phyloP scores from a whole-genome alignment of 495 filamentous ascomycete species.

The Neurospora africana region DNA sequence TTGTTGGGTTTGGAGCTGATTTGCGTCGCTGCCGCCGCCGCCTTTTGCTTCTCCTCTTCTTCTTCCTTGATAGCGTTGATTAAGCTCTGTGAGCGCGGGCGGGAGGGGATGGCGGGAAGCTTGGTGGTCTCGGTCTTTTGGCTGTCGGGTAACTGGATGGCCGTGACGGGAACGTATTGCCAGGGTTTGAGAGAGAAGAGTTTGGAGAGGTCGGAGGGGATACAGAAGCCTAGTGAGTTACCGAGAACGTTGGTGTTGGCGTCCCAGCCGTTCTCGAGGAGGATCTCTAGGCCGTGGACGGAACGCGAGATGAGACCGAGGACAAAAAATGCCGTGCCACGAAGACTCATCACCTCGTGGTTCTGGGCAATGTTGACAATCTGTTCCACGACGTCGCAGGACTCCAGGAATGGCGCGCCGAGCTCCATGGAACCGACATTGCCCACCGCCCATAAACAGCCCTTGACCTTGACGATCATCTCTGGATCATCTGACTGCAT shows the following conservation, averaged over 20 bases:
- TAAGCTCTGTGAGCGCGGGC: slow-evolving; percentile 22
- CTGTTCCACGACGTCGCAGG: slow-evolving; percentile 70
- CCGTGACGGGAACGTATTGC: slow-evolving; percentile 33
- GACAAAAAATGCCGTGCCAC: slow-evolving; percentile 94
- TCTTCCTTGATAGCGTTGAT: slow-evolving; percentile 24
- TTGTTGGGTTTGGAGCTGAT: neutral
- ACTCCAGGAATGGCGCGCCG: slow-evolving; percentile 84
- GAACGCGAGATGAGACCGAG: slow-evolving; percentile 87
- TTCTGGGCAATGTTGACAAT: slow-evolving; percentile 79
- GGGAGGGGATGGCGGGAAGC: slow-evolving; percentile 21
- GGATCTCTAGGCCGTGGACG: slow-evolving; percentile 80
- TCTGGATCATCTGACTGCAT: slow-evolving; percentile 78
- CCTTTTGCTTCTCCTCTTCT: slow-evolving; percentile 15
- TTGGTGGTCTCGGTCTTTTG: slow-evolving; percentile 32
- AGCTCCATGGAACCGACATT: slow-evolving; percentile 98
- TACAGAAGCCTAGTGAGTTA: slow-evolving; percentile 72
- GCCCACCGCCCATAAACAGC: slow-evolving; percentile 93
- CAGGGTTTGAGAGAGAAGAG: slow-evolving; percentile 54
- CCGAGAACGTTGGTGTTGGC: slow-evolving; percentile 77
- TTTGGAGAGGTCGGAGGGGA: slow-evolving; percentile 66
- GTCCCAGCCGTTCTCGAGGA: slow-evolving; percentile 83
- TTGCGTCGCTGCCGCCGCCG: neutral
- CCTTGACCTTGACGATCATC: slow-evolving; percentile 86
- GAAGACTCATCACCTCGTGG: slow-evolving; percentile 79
- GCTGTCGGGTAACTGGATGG: slow-evolving; percentile 28